Evolutionary conservation across 805 yeast species (phyloP).

Genomic region (Lachancea waltii): DNA sequence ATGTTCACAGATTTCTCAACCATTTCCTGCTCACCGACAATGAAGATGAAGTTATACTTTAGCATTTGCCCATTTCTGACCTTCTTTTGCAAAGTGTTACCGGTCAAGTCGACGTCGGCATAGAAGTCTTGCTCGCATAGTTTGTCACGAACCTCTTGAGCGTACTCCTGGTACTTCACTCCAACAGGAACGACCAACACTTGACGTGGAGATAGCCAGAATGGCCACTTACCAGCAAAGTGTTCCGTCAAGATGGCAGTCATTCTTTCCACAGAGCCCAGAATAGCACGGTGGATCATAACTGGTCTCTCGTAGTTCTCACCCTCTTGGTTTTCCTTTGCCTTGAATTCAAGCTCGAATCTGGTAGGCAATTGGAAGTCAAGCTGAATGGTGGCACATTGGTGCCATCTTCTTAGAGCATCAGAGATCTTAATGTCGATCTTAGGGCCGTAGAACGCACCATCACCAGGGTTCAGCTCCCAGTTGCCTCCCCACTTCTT

Average conservation of each 20-base stretch:
- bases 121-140: slow-evolving; percentile 72
- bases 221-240: slow-evolving; percentile 99
- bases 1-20: slow-evolving; percentile 75
- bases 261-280: slow-evolving; percentile 99
- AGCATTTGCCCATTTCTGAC: slow-evolving; percentile 93
- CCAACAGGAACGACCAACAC: slow-evolving; percentile 95
- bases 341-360: slow-evolving; percentile 83
- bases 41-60: slow-evolving; percentile 91
- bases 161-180: slow-evolving; percentile 86
- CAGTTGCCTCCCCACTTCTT: slow-evolving; percentile 82
- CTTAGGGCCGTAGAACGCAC: slow-evolving; percentile 94
- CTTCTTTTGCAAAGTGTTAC: slow-evolving; percentile 97
- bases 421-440: slow-evolving; percentile 94
- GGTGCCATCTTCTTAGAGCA: slow-evolving; percentile 94
- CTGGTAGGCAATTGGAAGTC: slow-evolving; percentile 97
- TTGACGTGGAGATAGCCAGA: slow-evolving; percentile 99
- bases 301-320: slow-evolving; percentile 78
- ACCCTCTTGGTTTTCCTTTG: slow-evolving; percentile 45
- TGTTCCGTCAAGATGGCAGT: slow-evolving; percentile 97
- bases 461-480: slow-evolving; percentile 96
- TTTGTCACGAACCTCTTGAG: slow-evolving; percentile 66
- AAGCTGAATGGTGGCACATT: slow-evolving; percentile 97
- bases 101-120: slow-evolving; percentile 88
- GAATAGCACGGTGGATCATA: slow-evolving; percentile 98
- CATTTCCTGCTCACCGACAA: slow-evolving; percentile 95